These are phyloP conservation scores for Silene uniflora DNA, from an alignment of 148 eudicot species.

Conservation along the genomic window DNA sequence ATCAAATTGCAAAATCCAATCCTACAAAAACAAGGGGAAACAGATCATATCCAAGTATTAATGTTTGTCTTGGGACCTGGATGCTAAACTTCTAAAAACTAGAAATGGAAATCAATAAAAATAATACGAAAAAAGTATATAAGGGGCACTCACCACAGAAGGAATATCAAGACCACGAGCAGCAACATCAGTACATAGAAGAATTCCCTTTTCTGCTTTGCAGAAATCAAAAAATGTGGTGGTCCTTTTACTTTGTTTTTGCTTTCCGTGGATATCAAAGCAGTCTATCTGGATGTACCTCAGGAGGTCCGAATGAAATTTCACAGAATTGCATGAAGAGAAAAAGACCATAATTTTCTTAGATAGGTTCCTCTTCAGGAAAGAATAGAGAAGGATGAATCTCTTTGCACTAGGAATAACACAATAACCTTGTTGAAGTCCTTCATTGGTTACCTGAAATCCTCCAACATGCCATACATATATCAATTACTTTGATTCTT, in stretches of 20 bases:
- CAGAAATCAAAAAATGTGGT: conserved; percentile 77
- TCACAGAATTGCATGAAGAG: conserved; percentile 92
- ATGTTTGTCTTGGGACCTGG: too few relatives aligned
- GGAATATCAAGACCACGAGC: conserved; percentile 99
- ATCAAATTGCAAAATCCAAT: conserved; percentile 96
- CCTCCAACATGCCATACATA: background rate
- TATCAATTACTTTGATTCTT: background rate
- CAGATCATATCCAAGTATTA: too few relatives aligned
- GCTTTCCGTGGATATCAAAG: conserved; percentile 88
- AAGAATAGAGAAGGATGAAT: conserved; percentile 73
- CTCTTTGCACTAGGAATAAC: conserved; percentile 79
- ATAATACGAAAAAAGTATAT: background rate
- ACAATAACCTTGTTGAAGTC: conserved; percentile 89
- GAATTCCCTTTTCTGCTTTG: conserved; percentile 80
- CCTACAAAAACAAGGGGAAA: conserved; percentile 32
- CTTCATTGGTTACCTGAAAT: conserved; percentile 88
- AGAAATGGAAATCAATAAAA: too few relatives aligned
- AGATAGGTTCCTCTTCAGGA: conserved; percentile 62
- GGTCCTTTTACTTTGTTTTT: conserved; percentile 82
- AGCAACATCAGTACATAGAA: conserved; percentile 94
- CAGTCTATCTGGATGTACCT: conserved; percentile 66
- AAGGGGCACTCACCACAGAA: conserved; percentile 60
- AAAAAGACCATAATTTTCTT: conserved; percentile 98
- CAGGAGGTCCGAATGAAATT: conserved; percentile 82
- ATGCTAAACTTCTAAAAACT: too few relatives aligned